Base-by-base conservation (phyloP, 140 eudicot genomes). In the Flaveria floridana region DNA sequence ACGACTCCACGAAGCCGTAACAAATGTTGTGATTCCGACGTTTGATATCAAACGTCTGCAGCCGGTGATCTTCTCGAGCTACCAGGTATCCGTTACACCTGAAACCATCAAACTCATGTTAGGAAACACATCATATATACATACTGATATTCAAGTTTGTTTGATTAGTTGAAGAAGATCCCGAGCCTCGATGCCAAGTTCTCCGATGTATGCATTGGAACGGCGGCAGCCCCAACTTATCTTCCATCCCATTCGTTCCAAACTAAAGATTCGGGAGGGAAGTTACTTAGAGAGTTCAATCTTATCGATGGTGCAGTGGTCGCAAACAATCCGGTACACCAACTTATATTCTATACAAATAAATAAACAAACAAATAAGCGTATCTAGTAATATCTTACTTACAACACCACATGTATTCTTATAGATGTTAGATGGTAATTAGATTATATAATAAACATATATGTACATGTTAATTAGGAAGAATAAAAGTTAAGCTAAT, bases 191-290 rank as follows among this genome's bases (percentile, higher is more conserved):
- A 86, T 74, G 87, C 86, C 63, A 25, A 6, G 7, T 53, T 86
- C 18, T 55, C 85, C 0, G 87, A 86, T 51, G 75, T 86, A 70
- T 86, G 90, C 52, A 74, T 86, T 19, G 80, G 85, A 46, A 86
- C 90, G 0, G 81, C 90, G 4, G 90, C 90, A 6, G 90, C 90
- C 51, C 90, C 90, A 28, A 83, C 87, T 34, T 86, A 77, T 78
- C 86, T 86, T 50, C 90, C 90, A 4, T 68, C 87, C 12, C 76
- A 86, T 75, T 67, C 73, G 3, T 86, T 86, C 53, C 59, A 77
- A 73, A 75, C 48, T 1, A 3, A 74, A 65, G 77, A 83, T 73
- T 34, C 72, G 2, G 58, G 47, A 20, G 68, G 76, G 1, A 81
- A 84, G 0, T 0, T 20, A 39, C 15, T 59, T 25, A 65, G 65